Evolutionary conservation across 1,139 yeast species (phyloP).

Genomic region (Hansenula anomala): DNA sequence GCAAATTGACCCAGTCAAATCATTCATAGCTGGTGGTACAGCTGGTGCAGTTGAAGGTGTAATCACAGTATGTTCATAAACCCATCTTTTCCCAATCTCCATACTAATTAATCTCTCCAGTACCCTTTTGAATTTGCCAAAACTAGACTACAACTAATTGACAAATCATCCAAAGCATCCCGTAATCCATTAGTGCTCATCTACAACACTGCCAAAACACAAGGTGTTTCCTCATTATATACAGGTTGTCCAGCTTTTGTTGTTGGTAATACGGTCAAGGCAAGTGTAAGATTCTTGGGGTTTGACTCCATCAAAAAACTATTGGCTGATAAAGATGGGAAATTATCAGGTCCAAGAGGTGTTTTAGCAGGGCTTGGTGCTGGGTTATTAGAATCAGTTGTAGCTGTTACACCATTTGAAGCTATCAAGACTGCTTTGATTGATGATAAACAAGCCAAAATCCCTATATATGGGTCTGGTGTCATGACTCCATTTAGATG

Average conservation of each 20-base stretch:
- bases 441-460: constrained; percentile 77
- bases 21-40: constrained; percentile 88
- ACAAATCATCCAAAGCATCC: constrained; percentile 61
- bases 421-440: constrained; percentile 94
- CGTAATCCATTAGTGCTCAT: constrained; percentile 82
- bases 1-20: constrained; percentile 55
- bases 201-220: constrained; percentile 64
- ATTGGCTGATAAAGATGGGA: constrained; percentile 79
- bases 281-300: constrained; percentile 89
- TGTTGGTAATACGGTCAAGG: constrained; percentile 93
- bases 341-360: constrained; percentile 84
- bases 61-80: constrained; percentile 40
- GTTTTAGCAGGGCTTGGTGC: constrained; percentile 96
- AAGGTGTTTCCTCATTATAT: constrained; percentile 77
- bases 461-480: constrained; percentile 63
- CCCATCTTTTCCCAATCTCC: no score
- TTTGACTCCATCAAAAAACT: constrained; percentile 80
- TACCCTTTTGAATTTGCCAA: constrained; percentile 98
- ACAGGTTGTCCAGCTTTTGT: constrained; percentile 99
- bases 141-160: constrained; percentile 82
- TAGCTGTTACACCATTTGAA: constrained; percentile 96
- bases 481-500: constrained; percentile 41
- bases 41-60: constrained; percentile 95
- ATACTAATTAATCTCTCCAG: constrained; percentile 7
- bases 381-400: constrained; percentile 83